Evolutionary conservation across 768 basidiomycete genomes (phyloP).

Genomic region (Hericium erinaceus): DNA sequence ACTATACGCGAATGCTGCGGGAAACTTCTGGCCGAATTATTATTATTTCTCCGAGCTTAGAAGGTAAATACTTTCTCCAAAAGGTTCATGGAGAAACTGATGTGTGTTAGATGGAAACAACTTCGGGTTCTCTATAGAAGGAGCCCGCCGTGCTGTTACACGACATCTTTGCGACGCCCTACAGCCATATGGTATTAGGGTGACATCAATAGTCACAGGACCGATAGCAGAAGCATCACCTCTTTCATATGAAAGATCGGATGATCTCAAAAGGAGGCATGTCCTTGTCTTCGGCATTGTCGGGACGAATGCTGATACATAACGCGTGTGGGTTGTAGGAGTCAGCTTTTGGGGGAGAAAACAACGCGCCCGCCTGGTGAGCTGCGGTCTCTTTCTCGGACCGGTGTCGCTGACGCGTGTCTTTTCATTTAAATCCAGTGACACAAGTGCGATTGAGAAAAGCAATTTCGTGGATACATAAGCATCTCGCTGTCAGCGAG

Average conservation of each 20-base stretch:
- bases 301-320: no score
- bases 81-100: background rate
- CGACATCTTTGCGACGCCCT: slow-evolving; percentile 12
- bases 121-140: slow-evolving; percentile 2
- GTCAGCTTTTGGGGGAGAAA: no score
- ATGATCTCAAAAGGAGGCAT: no score
- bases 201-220: slow-evolving; percentile 5
- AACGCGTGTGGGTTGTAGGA: no score
- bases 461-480: no score
- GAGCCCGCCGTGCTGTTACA: slow-evolving; percentile 6
- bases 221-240: background rate
- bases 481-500: no score
- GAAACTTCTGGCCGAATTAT: slow-evolving; percentile 23
- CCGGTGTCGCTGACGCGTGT: background rate
- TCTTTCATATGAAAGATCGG: no score
- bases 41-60: slow-evolving; percentile 16
- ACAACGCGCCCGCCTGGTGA: no score
- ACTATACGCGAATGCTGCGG: slow-evolving; percentile 20
- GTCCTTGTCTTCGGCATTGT: no score
- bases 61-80: slow-evolving; percentile 4
- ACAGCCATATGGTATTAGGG: slow-evolving; percentile 13
- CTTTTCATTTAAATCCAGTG: background rate
- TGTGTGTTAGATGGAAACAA: background rate
- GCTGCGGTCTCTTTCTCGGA: no score
- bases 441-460: background rate